These are phyloP conservation scores for Cryphonectria carpinicola DNA, from an alignment of 2,329 filamentous ascomycete genomes.

Conservation along the genomic window DNA sequence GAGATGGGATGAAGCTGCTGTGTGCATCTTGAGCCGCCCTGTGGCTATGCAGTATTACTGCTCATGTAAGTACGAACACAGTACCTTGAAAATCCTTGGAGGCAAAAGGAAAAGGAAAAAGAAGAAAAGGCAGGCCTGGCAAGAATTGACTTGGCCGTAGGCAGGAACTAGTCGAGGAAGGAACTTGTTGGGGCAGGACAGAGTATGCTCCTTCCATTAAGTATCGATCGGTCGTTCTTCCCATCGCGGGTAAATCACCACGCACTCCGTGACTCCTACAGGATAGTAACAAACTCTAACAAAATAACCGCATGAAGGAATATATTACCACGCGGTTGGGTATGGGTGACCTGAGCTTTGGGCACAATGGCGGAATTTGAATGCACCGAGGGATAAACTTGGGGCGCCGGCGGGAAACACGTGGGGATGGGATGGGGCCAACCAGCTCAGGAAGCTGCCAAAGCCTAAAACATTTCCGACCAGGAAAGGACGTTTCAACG, in stretches of 20 bases:
- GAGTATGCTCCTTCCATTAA: no score
- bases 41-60: not conserved
- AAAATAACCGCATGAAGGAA: not conserved
- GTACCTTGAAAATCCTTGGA: not conserved
- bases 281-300: not conserved
- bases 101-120: not conserved
- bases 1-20: constrained; percentile 17
- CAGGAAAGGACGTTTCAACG: not conserved
- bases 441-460: constrained; percentile 17
- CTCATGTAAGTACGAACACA: not conserved
- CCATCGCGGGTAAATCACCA: not conserved
- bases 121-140: not conserved
- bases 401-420: not conserved
- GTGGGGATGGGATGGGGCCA: constrained; percentile 9
- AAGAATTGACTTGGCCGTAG: not conserved
- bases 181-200: no score
- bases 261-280: not conserved
- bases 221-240: no score
- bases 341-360: not conserved
- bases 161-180: no score
- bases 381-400: not conserved
- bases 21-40: not conserved
- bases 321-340: not conserved
- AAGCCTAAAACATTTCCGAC: constrained; percentile 21
- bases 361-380: not conserved